These are phyloP conservation scores for Saccharomycopsis sp. DNA, from an alignment of 805 yeast genomes.

Conservation along the genomic window DNA sequence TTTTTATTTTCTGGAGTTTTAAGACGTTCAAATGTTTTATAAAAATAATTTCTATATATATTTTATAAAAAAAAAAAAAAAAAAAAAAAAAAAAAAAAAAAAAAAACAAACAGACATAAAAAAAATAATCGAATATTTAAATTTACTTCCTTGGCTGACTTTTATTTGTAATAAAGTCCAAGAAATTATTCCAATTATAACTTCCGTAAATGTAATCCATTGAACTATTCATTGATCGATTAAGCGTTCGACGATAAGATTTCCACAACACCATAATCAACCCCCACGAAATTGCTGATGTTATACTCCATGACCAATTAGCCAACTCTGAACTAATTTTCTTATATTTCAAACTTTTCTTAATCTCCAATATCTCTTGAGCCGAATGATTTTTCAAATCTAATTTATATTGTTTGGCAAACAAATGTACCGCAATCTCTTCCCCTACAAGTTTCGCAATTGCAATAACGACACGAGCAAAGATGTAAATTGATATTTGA, in stretches of 20 bases:
- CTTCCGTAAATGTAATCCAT: slow-evolving; percentile 17
- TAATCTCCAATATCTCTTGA: background rate
- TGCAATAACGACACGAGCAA: slow-evolving; percentile 16
- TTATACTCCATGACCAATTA: slow-evolving; percentile 7
- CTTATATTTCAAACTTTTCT: slow-evolving; percentile 1
- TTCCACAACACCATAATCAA: slow-evolving; percentile 14
- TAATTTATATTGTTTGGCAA: slow-evolving; percentile 1
- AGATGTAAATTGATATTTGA: slow-evolving; percentile 16
- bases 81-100: background rate
- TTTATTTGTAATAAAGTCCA: slow-evolving; percentile 2
- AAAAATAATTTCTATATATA: no score
- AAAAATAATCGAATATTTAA: background rate
- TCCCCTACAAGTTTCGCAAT: slow-evolving; percentile 11
- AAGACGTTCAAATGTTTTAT: no score
- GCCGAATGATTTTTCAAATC: background rate
- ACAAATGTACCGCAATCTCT: slow-evolving; percentile 2
- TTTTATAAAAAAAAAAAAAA: background rate
- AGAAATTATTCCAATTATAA: slow-evolving; percentile 5
- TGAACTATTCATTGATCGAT: slow-evolving; percentile 8
- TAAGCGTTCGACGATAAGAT: slow-evolving; percentile 1
- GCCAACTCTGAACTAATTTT: background rate
- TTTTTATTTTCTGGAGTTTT: no score
- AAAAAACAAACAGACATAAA: background rate
- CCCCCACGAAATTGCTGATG: slow-evolving; percentile 16
- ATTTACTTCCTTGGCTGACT: background rate